These are phyloP conservation scores for Leptographium radiaticola DNA, from an alignment of 2,329 filamentous ascomycete genomes.

Conservation along the genomic window DNA sequence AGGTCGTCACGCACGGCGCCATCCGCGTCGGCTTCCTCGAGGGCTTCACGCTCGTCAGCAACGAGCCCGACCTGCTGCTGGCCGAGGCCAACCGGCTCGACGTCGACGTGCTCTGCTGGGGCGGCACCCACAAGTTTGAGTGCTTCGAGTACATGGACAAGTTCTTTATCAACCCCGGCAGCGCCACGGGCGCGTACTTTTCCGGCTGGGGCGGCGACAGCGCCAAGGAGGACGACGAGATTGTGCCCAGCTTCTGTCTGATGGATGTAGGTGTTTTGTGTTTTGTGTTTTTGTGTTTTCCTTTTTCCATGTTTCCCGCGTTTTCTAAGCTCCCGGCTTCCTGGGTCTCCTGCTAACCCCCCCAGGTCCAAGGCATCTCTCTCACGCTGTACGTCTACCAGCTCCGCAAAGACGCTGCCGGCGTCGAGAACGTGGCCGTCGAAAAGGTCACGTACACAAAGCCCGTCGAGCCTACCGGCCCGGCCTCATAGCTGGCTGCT, in stretches of 20 bases:
- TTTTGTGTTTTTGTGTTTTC: not conserved
- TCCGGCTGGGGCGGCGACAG: slow-evolving; percentile 46
- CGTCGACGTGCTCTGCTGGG: slow-evolving; percentile 57
- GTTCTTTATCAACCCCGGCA: slow-evolving; percentile 59
- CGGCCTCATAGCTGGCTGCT: slow-evolving; percentile 27
- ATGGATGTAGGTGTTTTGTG: slow-evolving; percentile 87
- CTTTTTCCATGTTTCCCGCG: not conserved
- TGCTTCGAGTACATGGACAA: slow-evolving; percentile 64
- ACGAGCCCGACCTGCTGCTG: slow-evolving; percentile 52
- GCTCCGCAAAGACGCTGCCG: slow-evolving; percentile 62
- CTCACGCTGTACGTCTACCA: slow-evolving; percentile 93
- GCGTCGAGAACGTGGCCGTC: slow-evolving; percentile 66
- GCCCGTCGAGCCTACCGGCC: slow-evolving; percentile 45
- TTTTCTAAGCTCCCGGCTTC: no score
- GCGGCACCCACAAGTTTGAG: slow-evolving; percentile 55
- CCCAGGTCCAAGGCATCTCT: slow-evolving; percentile 86
- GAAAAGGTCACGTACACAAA: slow-evolving; percentile 83
- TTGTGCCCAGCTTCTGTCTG: slow-evolving; percentile 83
- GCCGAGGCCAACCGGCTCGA: slow-evolving; percentile 56
- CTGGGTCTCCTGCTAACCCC: slow-evolving; percentile 10
- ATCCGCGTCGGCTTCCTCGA: slow-evolving; percentile 55
- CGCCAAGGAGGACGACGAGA: slow-evolving; percentile 66
- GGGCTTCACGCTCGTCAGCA: slow-evolving; percentile 54
- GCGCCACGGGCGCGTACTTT: slow-evolving; percentile 50
- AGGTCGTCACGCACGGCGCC: slow-evolving; percentile 52